Evolutionary conservation across 208 protist species (phyloP), one percentile per base, ranked within the genome.

Genomic region (Herpetomonas samuelpessoai): DNA sequence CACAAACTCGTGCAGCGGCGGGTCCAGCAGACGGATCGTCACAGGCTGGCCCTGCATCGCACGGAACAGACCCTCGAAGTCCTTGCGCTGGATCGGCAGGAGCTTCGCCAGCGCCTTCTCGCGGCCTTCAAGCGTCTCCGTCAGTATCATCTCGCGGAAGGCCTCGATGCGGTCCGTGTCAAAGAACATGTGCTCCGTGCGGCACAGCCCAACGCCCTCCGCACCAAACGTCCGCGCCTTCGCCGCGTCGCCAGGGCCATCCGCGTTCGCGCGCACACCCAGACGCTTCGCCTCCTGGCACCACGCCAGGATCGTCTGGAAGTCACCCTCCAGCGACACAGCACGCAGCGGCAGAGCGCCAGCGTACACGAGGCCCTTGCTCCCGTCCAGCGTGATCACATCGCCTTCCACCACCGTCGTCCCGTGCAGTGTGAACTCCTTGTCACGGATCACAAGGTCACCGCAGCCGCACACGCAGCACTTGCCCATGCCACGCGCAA

Each of bases 131-230:
- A 74, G 38, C 19, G 49, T 76, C 30, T 94, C 87, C 7, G 96
- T 80, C 16, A 98, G 68, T 72, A 98, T 98, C 92, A 98, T 97
- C 74, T 95, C 83, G 45, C 94, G 83, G 57, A 98, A 83, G 7
- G 72, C 72, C 18, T 82, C 68, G 66, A 98, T 96, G 47, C 93
- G 74, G 39, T 71, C 70, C 22, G 69, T 77, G 55, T 90, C 80
- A 65, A 98, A 97, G 86, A 98, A 98, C 96, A 98, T 98, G 81
- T 98, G 96, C 88, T 98, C 97, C 31, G 97, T 98, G 26, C 97
- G 79, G 74, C 82, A 88, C 39, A 98, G 89, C 26, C 96, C 96
- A 64, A 98, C 92, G 57, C 96, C 96, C 71, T 97, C 85, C n/a
- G 93, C 91, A 30, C 95, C 95, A 63, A 97, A 97, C 46, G 71